phyloP scores from a whole-genome alignment of 345 rosid genomes.

The Rubroshorea leprosula region DNA sequence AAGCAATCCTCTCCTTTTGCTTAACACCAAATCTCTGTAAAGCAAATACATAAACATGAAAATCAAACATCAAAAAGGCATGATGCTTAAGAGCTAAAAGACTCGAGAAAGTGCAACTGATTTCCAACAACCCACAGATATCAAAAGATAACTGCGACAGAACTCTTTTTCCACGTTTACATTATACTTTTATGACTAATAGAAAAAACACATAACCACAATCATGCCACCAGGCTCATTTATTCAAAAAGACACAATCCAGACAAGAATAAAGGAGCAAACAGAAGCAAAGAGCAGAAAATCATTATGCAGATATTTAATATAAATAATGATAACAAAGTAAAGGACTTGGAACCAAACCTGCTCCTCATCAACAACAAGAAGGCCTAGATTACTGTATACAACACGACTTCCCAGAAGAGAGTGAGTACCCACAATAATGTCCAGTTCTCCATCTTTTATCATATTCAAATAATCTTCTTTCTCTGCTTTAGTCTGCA shows the following conservation, averaged over 20 bases:
- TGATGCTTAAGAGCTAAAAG: conserved; percentile 10
- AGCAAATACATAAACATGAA: conserved; percentile 21
- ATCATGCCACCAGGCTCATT: neutral
- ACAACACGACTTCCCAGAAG: conserved; percentile 94
- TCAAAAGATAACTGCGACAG: neutral
- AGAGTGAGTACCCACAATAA: conserved; percentile 91
- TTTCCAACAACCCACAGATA: neutral
- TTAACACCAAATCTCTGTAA: conserved; percentile 93
- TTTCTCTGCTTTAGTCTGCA: conserved; percentile 82
- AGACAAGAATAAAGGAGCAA: neutral
- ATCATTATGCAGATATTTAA: neutral
- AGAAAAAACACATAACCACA: neutral
- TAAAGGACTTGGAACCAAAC: conserved; percentile 34
- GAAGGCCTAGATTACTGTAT: conserved; percentile 88
- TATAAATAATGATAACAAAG: neutral
- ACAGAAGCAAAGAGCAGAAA: neutral
- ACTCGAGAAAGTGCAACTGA: neutral
- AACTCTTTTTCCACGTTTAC: no score
- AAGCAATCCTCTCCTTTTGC: conserved; percentile 96
- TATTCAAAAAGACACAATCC: conserved; percentile 4
- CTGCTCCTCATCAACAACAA: conserved; percentile 98
- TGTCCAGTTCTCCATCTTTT: conserved; percentile 64
- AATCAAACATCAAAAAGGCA: conserved; percentile 19
- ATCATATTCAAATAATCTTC: conserved; percentile 69
- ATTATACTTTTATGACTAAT: neutral